phyloP scores from a whole-genome alignment of 306 rosid species.

The Vigna hirtella region DNA sequence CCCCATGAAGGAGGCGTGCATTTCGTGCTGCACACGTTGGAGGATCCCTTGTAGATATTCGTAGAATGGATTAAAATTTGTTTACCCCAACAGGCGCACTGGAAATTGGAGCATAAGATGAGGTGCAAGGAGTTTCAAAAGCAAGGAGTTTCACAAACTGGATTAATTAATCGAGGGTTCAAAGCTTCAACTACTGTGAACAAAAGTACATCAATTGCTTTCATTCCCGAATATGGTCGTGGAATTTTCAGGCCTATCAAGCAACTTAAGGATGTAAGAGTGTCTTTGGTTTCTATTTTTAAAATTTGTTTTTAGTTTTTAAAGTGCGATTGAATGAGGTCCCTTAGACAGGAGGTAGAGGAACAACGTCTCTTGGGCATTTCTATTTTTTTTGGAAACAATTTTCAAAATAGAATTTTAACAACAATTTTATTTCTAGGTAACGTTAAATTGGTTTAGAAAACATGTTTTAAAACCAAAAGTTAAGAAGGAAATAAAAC shows the following conservation, averaged over 20 bases:
- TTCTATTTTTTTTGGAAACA: too few relatives aligned
- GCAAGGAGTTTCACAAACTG: slow-evolving; percentile 38
- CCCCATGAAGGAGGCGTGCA: slow-evolving; percentile 96
- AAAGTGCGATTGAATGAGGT: too few relatives aligned
- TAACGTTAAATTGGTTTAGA: neutral
- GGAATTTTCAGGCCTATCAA: slow-evolving; percentile 61
- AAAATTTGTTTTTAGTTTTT: too few relatives aligned
- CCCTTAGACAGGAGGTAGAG: too few relatives aligned
- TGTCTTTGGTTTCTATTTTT: neutral
- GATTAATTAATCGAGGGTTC: slow-evolving; percentile 29
- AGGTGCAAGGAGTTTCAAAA: slow-evolving; percentile 57
- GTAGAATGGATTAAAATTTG: slow-evolving; percentile 45
- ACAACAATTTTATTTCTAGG: too few relatives aligned
- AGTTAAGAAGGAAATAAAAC: neutral
- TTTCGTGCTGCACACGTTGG: slow-evolving; percentile 75
- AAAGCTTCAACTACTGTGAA: slow-evolving; percentile 49
- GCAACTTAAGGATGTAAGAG: slow-evolving; percentile 62
- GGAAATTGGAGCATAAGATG: slow-evolving; percentile 74
- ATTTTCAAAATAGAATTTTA: too few relatives aligned
- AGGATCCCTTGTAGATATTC: slow-evolving; percentile 83
- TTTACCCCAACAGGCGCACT: slow-evolving; percentile 59
- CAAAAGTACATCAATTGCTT: slow-evolving; percentile 55
- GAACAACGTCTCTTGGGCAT: too few relatives aligned
- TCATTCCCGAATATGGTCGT: slow-evolving; percentile 53
- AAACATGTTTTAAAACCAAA: neutral